phyloP scores from a whole-genome alignment of 169 alveolate genomes.

The Neospora caninum region DNA sequence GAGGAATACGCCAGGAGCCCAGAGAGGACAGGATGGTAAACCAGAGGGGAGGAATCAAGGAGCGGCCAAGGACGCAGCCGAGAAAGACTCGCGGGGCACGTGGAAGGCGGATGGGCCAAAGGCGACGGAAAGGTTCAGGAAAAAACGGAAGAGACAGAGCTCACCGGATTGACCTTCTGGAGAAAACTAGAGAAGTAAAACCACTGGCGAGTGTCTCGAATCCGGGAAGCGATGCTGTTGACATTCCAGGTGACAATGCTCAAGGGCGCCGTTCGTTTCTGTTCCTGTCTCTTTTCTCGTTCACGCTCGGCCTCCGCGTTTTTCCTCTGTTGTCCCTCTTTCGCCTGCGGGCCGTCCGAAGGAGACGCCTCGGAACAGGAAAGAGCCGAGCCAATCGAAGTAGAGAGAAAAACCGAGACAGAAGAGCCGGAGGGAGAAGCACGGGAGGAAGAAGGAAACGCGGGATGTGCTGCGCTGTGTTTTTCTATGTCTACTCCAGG shows the following conservation, averaged over 20 bases:
- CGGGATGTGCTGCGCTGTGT: not conserved
- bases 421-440: not conserved
- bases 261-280: constrained; percentile 8
- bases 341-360: not conserved
- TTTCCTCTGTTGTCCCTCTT: not conserved
- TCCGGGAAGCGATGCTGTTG: not conserved
- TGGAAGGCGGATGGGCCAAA: too few species aligned
- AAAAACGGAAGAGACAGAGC: too few species aligned
- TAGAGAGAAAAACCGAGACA: not conserved
- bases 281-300: not conserved
- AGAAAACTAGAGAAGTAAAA: not conserved
- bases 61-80: too few species aligned
- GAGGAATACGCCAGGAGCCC: too few species aligned
- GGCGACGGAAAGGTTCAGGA: too few species aligned
- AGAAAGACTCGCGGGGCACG: too few species aligned
- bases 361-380: not conserved
- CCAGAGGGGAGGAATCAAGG: too few species aligned
- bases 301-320: not conserved
- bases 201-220: constrained; percentile 22
- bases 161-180: not conserved
- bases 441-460: too few species aligned
- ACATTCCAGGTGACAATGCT: constrained; percentile 36
- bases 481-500: not conserved
- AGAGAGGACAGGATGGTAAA: too few species aligned
- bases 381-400: not conserved